Percentiles rank a stretch among this genome's conserved stretches.
Evolutionary conservation across 2,329 filamentous ascomycete genomes (phyloP).

Genomic region (Samsoniella hepiali): DNA sequence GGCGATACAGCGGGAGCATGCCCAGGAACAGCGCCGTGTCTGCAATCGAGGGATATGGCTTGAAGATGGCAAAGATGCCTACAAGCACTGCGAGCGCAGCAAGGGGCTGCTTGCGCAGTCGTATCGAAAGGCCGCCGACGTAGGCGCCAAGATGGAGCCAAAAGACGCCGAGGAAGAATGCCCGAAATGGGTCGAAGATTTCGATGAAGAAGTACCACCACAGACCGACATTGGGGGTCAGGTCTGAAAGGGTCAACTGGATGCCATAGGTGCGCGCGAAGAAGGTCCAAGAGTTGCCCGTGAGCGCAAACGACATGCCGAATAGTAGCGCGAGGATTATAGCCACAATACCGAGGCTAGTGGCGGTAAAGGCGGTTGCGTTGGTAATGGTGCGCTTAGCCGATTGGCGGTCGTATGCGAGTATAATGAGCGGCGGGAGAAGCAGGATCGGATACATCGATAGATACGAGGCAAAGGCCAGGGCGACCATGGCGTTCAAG

Average conservation of each 20-base stretch:
- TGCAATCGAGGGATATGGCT: slow-evolving; percentile 91
- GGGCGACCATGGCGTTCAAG: slow-evolving; percentile 74
- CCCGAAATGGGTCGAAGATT: slow-evolving; percentile 97
- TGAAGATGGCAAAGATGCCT: slow-evolving; percentile 91
- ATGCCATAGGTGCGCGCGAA: slow-evolving; percentile 87
- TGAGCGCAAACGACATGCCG: slow-evolving; percentile 67
- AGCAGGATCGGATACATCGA: slow-evolving; percentile 89
- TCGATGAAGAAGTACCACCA: slow-evolving; percentile 99
- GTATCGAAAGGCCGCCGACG: slow-evolving; percentile 78
- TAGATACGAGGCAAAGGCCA: slow-evolving; percentile 85
- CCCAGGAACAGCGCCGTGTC: slow-evolving; percentile 85
- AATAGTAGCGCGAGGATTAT: slow-evolving; percentile 61
- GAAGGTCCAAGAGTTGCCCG: slow-evolving; percentile 81
- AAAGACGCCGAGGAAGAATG: slow-evolving; percentile 96
- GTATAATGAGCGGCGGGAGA: slow-evolving; percentile 74
- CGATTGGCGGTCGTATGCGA: slow-evolving; percentile 69
- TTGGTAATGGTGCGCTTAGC: slow-evolving; percentile 35
- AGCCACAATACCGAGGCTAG: slow-evolving; percentile 51
- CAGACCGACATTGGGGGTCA: slow-evolving; percentile 90
- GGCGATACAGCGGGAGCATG: slow-evolving; percentile 79
- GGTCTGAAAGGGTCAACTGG: slow-evolving; percentile 82
- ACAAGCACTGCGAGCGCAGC: slow-evolving; percentile 81
- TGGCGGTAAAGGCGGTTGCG: slow-evolving; percentile 49
- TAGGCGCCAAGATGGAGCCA: slow-evolving; percentile 94
- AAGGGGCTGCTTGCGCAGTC: slow-evolving; percentile 79